A percentile compares a stretch with the other conserved stretches of the same genome.
These are phyloP conservation scores for Clonostachys chloroleuca DNA, from an alignment of 2,329 filamentous ascomycete genomes.

Conservation along the genomic window DNA sequence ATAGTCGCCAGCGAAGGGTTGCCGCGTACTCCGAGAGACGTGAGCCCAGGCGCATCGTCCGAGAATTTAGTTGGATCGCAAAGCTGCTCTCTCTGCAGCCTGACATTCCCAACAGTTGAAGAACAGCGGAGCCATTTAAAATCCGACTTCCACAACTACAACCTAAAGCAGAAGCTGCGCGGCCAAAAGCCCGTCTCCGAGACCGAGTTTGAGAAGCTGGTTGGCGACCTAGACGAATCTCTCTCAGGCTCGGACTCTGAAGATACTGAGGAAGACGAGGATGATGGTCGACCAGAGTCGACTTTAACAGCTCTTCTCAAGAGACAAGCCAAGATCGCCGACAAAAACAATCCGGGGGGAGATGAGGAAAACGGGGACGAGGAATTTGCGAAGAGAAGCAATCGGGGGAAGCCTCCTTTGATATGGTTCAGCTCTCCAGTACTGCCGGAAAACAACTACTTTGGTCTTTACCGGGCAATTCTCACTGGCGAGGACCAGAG, in stretches of 20 bases:
- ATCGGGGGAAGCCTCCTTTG: conserved; percentile 65
- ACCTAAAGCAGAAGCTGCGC: conserved; percentile 85
- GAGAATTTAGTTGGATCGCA: conserved; percentile 57
- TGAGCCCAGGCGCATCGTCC: conserved; percentile 12
- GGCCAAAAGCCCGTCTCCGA: conserved; percentile 71
- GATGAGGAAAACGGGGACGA: conserved; percentile 39
- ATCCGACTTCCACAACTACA: conserved; percentile 91
- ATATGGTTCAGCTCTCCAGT: conserved; percentile 80
- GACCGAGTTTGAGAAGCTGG: conserved; percentile 77
- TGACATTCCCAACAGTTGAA: conserved; percentile 65
- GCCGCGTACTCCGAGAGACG: conserved; percentile 9
- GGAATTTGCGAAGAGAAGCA: background rate
- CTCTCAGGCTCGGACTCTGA: conserved; percentile 82
- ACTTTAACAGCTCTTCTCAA: conserved; percentile 74
- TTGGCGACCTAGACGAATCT: conserved; percentile 85
- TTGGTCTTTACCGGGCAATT: conserved; percentile 82
- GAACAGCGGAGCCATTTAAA: conserved; percentile 85
- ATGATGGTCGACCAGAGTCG: conserved; percentile 65
- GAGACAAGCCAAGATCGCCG: conserved; percentile 72
- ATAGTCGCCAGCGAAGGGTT: conserved; percentile 10
- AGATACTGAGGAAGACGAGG: conserved; percentile 65
- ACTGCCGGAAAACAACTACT: conserved; percentile 72
- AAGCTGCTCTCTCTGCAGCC: conserved; percentile 75
- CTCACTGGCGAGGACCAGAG: conserved; percentile 70
- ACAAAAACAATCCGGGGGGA: conserved; percentile 26